Evolutionary conservation across 306 rosid species (phyloP), one percentile per base, ranked within the genome.

Genomic region (Cucurbita argyrosperma): DNA sequence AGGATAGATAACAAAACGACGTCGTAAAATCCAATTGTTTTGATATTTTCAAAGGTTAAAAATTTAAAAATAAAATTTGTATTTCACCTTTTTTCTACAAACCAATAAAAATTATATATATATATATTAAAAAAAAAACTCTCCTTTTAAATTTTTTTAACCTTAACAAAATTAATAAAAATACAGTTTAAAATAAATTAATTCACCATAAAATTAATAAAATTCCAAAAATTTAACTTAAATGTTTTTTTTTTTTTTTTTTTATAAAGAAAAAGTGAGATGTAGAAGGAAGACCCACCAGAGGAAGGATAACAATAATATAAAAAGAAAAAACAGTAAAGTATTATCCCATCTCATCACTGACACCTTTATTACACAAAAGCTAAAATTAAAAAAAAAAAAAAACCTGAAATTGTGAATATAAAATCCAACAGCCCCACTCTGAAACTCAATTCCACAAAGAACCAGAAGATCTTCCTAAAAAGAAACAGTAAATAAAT

Each of bases 281-380:
- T 10, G 0, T 5, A 1, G 1, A 68, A 46, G 10, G 4, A 68
- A 46, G 21, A 0, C 57, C 21, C 57, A 68, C 43, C 0, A 30
- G 35, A 30, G 35, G 35, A 30, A 0, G 5, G 47, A 26, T 5
- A 68, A 47, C 13, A 68, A 47, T 45, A 23, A 67, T 19, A 67
- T 11, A 68, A 23, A 47, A 11, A 68, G 10, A 19, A 42, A 4
- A 69, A 49, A 69, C 43, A 69, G 43, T 69, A 69, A 69, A 49
- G 42, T 66, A 45, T 45, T 66, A 14, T 43, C 9, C 38, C 72
- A 66, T 66, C 72, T 45, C 72, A 66, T 66, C 72, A 66, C 72
- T 66, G 72, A 66, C 72, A 66, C 8, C 72, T 66, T 66, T 66
- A 10, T 66, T 66, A 19, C 10, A 18, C 72, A 43, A 66, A 18